Evolutionary conservation across 2,329 filamentous ascomycete genomes (phyloP).

Genomic region (Phialophora tarda): DNA sequence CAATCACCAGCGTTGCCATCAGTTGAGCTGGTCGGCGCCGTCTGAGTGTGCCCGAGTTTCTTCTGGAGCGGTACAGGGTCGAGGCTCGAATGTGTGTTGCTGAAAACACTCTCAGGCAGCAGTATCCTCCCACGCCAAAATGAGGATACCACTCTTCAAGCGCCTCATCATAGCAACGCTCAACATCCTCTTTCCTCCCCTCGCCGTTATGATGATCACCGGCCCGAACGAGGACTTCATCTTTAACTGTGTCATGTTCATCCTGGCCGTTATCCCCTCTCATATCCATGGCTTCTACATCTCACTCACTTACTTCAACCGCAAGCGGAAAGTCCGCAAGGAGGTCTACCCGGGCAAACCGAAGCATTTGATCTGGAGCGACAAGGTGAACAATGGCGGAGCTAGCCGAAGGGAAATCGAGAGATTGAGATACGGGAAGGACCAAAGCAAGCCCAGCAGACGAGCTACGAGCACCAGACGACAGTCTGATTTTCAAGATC

Average conservation of each 20-base stretch:
- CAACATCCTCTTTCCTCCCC: conserved; percentile 51
- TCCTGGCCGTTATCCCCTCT: conserved; percentile 49
- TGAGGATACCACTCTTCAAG: conserved; percentile 41
- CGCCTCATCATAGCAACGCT: conserved; percentile 45
- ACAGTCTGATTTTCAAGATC: not conserved
- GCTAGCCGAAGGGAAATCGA: conserved; percentile 43
- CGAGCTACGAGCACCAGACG: conserved; percentile 17
- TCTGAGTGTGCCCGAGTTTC: too few species aligned
- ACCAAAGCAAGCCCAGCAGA: conserved; percentile 22
- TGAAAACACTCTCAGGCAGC: not conserved
- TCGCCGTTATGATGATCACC: conserved; percentile 47
- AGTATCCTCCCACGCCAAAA: conserved; percentile 6
- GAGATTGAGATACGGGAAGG: conserved; percentile 40
- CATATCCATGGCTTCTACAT: conserved; percentile 53
- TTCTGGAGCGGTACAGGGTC: not conserved
- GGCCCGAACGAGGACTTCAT: conserved; percentile 46
- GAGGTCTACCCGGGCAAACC: conserved; percentile 47
- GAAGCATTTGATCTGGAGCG: conserved; percentile 46
- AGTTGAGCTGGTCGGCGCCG: not conserved
- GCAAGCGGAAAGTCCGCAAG: conserved; percentile 47
- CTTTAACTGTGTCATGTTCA: conserved; percentile 49
- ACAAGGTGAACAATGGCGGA: conserved; percentile 48
- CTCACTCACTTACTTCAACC: conserved; percentile 48
- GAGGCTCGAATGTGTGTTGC: not conserved
- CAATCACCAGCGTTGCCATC: not conserved